Base-by-base conservation (phyloP, 208 protist genomes). In the Leishmania tropica region DNA sequence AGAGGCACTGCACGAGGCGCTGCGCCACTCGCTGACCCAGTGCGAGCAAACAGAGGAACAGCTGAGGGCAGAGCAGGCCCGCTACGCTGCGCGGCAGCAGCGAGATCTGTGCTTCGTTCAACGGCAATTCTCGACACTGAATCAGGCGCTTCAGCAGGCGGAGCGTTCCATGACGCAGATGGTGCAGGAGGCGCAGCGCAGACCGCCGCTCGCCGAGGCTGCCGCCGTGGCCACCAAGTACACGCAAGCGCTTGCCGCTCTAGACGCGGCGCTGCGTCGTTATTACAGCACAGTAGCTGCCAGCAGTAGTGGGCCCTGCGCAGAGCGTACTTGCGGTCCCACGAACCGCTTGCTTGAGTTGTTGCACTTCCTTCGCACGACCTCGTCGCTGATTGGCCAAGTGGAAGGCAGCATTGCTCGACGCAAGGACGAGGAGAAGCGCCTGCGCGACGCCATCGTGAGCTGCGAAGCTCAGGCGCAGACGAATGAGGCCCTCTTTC, bases 1-100 rank as follows among this genome's bases (percentile, higher is more conserved):
- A 81, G 85, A 92, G 73, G 75, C 70, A 31, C 67, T 93, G 21
- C 89, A 90, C 71, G 82, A 91, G 71, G 80, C 89, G 42, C 87
- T 95, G 58, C 87, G 75, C 24, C 76, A 88, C 79, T 89, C 83
- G 80, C 83, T 90, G 51, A 77, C 81, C 6, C 83, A 92, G 81
- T 93, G 88, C 78, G 48, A 54, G 10, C 82, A 84, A 28, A 81
- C 89, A 2, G 68, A 87, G 62, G 56, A 77, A 64, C 85, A 89
- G 74, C 86, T 95, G 71, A 70, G 64, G n/a, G 64, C 81, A 51
- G 88, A 93, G 87, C 81, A 76, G 74, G 42, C 64, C 4, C 75
- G 84, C 40, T 64, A 83, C 35, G 74, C 75, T 7, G 75, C 68
- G 60, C 83, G 65, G 58, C 76, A 83, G 77, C 71, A 81, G 31